Evolutionary conservation across 2,329 filamentous ascomycete species (phyloP), one percentile per base, ranked within the genome.

Genomic region (Phaeoacremonium minimum): DNA sequence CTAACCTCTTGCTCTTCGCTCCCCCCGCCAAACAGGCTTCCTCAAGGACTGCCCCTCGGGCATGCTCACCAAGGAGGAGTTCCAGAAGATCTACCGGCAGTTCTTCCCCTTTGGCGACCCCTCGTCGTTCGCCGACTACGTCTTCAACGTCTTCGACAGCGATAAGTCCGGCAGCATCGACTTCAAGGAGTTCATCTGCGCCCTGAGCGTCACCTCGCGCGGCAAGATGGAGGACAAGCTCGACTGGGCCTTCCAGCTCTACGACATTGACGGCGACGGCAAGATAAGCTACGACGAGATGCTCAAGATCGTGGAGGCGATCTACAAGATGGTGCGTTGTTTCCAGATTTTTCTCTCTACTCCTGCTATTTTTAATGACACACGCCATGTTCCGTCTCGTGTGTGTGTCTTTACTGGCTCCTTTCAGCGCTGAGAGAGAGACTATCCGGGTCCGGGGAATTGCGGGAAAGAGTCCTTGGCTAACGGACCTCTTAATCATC

Each of bases 201-300:
- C 93, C 18, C 71, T 98, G 46, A 95, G 88, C 63, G 91, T 98
- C 56, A 98, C 93, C 34, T 95, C 88, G 65, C 81, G 93, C 51
- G 93, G 93, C 57, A 94, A 94, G 73, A 95, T 97, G 88, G 93
- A 98, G 68, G 93, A 98, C 68, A 98, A 98, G 67, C 76, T 98
- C 40, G 91, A 97, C 63, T 98, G 93, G 93, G 93, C 93, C 13
- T 98, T 98, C 69, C 91, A 98, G 70, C 75, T 98, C 50, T 98
- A 98, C 66, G 93, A 98, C 66, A 97, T 98, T 56, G 93, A 98
- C 57, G 91, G 93, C 38, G 93, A 98, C 61, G 93, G 93, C 57
- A 95, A 96, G 73, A 98, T 98, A 57, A 95, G 86, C 62, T 98
- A 97, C 63, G 88, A 97, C 37, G 93, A 98, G 72, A 98, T 98